phyloP scores from a whole-genome alignment of 1,284 basidiomycete species.

The Tylopilus sp. region DNA sequence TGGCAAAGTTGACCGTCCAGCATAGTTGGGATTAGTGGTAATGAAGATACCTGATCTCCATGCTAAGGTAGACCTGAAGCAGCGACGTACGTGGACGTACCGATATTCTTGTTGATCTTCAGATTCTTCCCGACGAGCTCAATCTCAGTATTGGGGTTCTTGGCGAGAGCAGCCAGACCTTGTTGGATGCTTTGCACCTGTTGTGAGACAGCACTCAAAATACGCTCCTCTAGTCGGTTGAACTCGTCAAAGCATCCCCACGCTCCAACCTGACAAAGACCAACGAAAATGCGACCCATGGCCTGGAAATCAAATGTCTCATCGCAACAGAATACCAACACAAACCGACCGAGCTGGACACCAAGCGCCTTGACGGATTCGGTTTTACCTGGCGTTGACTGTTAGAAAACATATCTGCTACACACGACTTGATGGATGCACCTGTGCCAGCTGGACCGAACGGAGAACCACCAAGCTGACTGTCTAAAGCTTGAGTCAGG shows the following conservation, averaged over 20 bases:
- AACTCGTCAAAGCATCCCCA: slow-evolving; percentile 99
- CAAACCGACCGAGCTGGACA: slow-evolving; percentile 95
- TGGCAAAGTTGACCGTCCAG: slow-evolving; percentile 94
- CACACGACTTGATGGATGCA: slow-evolving; percentile 27
- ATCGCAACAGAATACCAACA: slow-evolving; percentile 98
- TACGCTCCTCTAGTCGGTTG: slow-evolving; percentile 97
- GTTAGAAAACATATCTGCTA: slow-evolving; percentile 8
- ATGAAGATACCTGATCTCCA: slow-evolving; percentile 77
- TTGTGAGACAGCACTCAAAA: slow-evolving; percentile 96
- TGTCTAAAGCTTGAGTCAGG: slow-evolving; percentile 92
- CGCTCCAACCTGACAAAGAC: slow-evolving; percentile 97
- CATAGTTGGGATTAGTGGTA: slow-evolving; percentile 98
- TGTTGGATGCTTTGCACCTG: slow-evolving; percentile 99
- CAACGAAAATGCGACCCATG: slow-evolving; percentile 99
- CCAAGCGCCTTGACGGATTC: slow-evolving; percentile 99
- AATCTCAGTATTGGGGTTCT: slow-evolving; percentile 85
- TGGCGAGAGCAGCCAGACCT: slow-evolving; percentile 77
- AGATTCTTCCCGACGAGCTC: slow-evolving; percentile 95
- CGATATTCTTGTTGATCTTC: slow-evolving; percentile 92
- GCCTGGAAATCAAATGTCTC: slow-evolving; percentile 99
- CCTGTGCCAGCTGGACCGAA: slow-evolving; percentile 99
- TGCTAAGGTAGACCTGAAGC: slow-evolving; percentile 7
- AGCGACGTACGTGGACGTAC: slow-evolving; percentile 36
- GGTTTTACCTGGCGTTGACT: slow-evolving; percentile 72
- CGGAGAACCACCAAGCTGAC: slow-evolving; percentile 93